These are phyloP conservation scores for Aphanomyces stellatus DNA, from an alignment of 352 stramenopile genomes.

Conservation along the genomic window DNA sequence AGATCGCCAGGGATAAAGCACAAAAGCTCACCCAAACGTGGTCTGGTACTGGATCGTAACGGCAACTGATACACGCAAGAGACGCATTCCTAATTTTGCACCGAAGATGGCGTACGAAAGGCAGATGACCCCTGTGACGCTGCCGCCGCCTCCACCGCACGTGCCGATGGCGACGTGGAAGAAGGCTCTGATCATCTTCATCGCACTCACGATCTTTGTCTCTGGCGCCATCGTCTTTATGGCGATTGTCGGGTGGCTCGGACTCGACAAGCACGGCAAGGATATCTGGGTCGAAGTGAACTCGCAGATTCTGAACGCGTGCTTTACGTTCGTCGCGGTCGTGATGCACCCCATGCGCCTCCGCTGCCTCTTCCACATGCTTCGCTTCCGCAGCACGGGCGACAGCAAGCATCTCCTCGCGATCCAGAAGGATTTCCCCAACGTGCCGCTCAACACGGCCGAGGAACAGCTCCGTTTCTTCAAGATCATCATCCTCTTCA, in stretches of 20 bases:
- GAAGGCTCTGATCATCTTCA: background rate
- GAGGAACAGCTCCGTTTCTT: slow-evolving; percentile 12
- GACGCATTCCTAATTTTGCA: too few relatives aligned
- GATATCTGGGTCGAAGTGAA: slow-evolving; percentile 35
- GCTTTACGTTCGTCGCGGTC: slow-evolving; percentile 34
- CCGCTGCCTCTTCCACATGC: slow-evolving; percentile 23
- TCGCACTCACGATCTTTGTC: background rate
- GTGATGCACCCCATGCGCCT: slow-evolving; percentile 34
- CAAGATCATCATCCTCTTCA: slow-evolving; percentile 32
- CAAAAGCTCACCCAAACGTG: too few relatives aligned
- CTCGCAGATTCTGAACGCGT: slow-evolving; percentile 37
- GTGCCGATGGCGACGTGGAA: background rate
- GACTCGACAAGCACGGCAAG: slow-evolving; percentile 23
- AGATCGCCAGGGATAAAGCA: too few relatives aligned
- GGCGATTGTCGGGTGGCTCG: slow-evolving; percentile 8
- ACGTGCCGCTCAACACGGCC: background rate
- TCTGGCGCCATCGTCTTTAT: slow-evolving; percentile 10
- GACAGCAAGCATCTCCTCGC: slow-evolving; percentile 6
- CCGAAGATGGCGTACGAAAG: background rate
- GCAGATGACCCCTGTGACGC: background rate
- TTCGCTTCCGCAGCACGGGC: background rate
- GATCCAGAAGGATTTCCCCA: slow-evolving; percentile 22
- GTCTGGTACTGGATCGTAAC: too few relatives aligned
- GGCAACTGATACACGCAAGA: too few relatives aligned
- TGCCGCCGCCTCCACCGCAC: background rate